A percentile compares a stretch with the other conserved stretches of the same genome.
Evolutionary conservation across 2,329 filamentous ascomycete species (phyloP).

Genomic region (Falciphora oryzae): DNA sequence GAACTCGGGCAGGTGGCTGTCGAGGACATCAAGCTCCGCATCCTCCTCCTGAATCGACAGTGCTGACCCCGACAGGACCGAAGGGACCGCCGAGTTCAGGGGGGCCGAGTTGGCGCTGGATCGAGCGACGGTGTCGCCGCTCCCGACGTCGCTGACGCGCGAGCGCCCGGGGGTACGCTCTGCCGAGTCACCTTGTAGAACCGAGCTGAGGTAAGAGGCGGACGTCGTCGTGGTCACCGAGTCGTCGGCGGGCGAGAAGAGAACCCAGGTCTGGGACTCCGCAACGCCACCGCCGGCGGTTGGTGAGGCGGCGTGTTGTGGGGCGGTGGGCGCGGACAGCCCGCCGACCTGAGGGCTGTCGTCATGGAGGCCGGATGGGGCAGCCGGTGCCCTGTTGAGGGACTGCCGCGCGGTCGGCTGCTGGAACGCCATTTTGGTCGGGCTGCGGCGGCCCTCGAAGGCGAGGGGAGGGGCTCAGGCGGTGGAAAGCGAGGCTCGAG

Average conservation of each 20-base stretch:
- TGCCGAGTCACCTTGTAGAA: conserved; percentile 50
- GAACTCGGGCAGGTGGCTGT: conserved; percentile 87
- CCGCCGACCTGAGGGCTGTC: not conserved
- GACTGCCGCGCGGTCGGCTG: conserved; percentile 33
- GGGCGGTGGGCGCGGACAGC: conserved; percentile 6
- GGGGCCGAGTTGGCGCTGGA: conserved; percentile 44
- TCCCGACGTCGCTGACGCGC: conserved; percentile 74
- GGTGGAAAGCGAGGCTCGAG: not conserved
- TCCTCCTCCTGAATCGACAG: conserved; percentile 51
- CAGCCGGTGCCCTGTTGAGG: conserved; percentile 32
- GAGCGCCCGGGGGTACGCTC: conserved; percentile 59
- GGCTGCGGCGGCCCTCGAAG: not conserved
- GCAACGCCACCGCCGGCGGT: conserved; percentile 36
- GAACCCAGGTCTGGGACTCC: conserved; percentile 89
- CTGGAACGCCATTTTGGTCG: conserved; percentile 18
- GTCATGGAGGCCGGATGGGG: not conserved
- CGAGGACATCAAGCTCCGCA: conserved; percentile 83
- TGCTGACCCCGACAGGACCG: conserved; percentile 20
- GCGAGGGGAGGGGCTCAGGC: not conserved
- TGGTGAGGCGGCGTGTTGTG: conserved; percentile 7
- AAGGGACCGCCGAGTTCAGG: conserved; percentile 29
- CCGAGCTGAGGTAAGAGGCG: conserved; percentile 64
- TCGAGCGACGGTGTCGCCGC: conserved; percentile 63
- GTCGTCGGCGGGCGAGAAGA: conserved; percentile 74
- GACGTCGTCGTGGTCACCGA: conserved; percentile 57